Evolutionary conservation across 352 stramenopile genomes (phyloP), one percentile per base, ranked within the genome.

Genomic region (Halophytophthora polymorphica): DNA sequence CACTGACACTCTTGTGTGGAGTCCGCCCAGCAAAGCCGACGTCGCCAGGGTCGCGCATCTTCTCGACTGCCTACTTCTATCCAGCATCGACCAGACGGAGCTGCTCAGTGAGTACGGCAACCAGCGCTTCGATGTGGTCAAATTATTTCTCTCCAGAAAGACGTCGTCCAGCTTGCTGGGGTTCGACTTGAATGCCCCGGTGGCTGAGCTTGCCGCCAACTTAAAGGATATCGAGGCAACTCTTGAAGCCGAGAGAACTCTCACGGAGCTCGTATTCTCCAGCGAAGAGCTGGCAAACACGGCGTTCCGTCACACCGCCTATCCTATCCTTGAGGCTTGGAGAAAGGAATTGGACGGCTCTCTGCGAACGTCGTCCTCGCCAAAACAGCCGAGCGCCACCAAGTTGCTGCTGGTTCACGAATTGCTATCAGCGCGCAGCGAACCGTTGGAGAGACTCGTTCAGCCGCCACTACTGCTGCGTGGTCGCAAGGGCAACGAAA

Each of bases 331-430:
- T n/a, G 69, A 86, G 23, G 70, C 59, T 1, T 56, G 86, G 45
- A 86, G 78, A 40, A 66, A 47, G 5, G 71, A 82, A 14, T 49
- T 90, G 8, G 36, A 68, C 35, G 19, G 38, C 13, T 61, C 61
- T 19, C 41, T 66, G 18, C 51, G 39, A 14, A 17, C 11, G 11
- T 10, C 11, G 13, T 25, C 21, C 19, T 53, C 42, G 0, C 33
- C 51, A 0, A 68, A 69, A 13, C 46, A 68, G 15, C 55, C 60
- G 21, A 63, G 75, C 44, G 67, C 73, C 3, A 71, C 88, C 48
- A 84, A 83, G 40, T 56, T 90, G n/a, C 35, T 90, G 4, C 53
- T 74, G 0, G 49, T 86, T 18, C 75, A 90, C 25, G 77, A 88
- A 40, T 50, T 82, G 21, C 41, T 90, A 17, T 56, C 64, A 15